phyloP scores from a whole-genome alignment of 192 early-diverging fungal species.

The Chytriomyces sp. region DNA sequence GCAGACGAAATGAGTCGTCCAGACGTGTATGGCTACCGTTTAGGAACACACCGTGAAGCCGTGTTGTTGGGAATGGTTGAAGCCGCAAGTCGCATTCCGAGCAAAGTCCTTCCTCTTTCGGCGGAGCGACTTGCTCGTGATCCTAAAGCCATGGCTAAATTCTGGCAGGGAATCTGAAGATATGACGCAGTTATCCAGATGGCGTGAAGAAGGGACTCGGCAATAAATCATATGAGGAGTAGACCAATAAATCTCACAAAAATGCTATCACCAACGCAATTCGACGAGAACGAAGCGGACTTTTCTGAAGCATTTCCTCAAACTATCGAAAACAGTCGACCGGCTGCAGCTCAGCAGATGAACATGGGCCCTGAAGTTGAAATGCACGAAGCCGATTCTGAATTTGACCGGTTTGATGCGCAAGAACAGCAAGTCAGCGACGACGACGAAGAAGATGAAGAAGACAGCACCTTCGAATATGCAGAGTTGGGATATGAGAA shows the following conservation, averaged over 20 bases:
- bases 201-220: too few species aligned
- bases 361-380: neutral
- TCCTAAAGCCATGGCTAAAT: constrained; percentile 18
- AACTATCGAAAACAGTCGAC: too few species aligned
- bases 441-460: constrained; percentile 21
- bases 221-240: too few species aligned
- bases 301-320: too few species aligned
- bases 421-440: constrained; percentile 20
- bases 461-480: constrained; percentile 10
- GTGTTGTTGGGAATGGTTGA: constrained; percentile 7
- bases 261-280: too few species aligned
- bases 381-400: constrained; percentile 15
- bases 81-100: neutral
- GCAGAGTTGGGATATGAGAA: neutral
- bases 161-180: constrained; percentile 24
- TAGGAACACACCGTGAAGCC: constrained; percentile 16
- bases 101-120: constrained; percentile 10
- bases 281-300: too few species aligned
- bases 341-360: too few species aligned
- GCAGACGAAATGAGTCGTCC: constrained; percentile 15
- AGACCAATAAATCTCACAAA: too few species aligned
- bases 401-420: constrained; percentile 28
- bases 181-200: too few species aligned
- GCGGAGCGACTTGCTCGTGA: constrained; percentile 25
- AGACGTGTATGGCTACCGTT: constrained; percentile 30